These are phyloP conservation scores for Osmanthus fragrans DNA, from an alignment of 257 asterid species.

Conservation along the genomic window DNA sequence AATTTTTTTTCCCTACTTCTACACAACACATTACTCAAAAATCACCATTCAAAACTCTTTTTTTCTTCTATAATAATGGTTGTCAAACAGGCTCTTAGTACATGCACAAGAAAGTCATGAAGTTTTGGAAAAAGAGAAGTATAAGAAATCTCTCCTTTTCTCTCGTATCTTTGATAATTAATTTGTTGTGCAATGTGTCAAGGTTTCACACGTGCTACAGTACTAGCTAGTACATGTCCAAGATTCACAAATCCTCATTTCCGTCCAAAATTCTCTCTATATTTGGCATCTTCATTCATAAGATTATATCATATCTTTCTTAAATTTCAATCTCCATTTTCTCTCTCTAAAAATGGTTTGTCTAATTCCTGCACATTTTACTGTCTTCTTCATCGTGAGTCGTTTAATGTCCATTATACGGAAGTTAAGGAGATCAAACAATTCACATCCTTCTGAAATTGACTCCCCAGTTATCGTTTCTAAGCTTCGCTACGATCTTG, in stretches of 20 bases:
- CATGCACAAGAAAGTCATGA: neutral
- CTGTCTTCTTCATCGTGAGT: slow-evolving; percentile 23
- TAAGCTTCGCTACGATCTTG: slow-evolving; percentile 35
- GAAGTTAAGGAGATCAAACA: slow-evolving; percentile 28
- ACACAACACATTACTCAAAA: no score
- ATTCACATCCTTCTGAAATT: slow-evolving; percentile 23
- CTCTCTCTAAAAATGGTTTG: slow-evolving; percentile 28
- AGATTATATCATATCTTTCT: neutral
- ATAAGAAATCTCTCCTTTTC: neutral
- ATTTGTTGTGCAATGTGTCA: neutral
- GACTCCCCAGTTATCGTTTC: slow-evolving; percentile 23
- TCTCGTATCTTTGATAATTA: neutral
- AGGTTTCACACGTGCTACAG: neutral
- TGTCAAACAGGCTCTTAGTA: no score
- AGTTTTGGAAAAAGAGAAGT: neutral
- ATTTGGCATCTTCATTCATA: neutral
- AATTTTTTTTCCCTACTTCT: no score
- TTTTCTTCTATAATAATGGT: no score
- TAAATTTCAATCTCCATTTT: neutral
- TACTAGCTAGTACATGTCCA: neutral
- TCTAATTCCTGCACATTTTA: slow-evolving; percentile 6
- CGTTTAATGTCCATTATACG: slow-evolving; percentile 26
- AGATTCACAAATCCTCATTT: neutral
- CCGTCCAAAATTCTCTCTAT: neutral
- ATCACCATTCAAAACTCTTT: no score